A percentile compares a stretch with the other conserved stretches of the same genome.
phyloP scores from a whole-genome alignment of 257 asterid genomes.

The Striga asiatica region DNA sequence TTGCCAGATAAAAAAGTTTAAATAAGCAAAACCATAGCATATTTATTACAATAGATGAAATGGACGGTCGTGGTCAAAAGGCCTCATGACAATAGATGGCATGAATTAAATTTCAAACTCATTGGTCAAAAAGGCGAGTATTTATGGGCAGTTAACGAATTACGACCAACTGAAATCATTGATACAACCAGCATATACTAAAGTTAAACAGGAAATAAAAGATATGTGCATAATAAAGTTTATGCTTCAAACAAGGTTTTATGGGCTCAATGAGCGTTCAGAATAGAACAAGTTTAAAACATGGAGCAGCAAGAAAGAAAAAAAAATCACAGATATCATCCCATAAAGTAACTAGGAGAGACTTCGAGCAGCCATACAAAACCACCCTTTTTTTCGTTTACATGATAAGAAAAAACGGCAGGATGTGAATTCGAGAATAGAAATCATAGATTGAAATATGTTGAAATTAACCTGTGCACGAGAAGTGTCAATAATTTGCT shows the following conservation, averaged over 20 bases:
- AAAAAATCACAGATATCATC: neutral
- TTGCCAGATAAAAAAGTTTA: neutral
- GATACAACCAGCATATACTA: slow-evolving; percentile 6
- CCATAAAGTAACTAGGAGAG: neutral
- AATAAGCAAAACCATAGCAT: neutral
- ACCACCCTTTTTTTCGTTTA: neutral
- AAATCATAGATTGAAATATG: neutral
- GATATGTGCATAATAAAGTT: slow-evolving; percentile 3
- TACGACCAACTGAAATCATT: neutral
- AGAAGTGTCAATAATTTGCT: slow-evolving; percentile 32
- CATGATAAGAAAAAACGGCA: neutral
- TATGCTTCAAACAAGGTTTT: neutral
- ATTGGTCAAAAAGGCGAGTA: slow-evolving; percentile 1
- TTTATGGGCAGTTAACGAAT: neutral
- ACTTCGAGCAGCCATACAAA: neutral
- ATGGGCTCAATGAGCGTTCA: neutral
- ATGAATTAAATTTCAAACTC: neutral
- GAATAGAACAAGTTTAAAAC: neutral
- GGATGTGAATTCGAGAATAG: neutral
- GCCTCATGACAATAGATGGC: neutral
- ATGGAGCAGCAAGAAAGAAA: neutral
- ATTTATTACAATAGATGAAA: neutral
- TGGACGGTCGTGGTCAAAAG: neutral
- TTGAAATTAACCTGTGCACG: slow-evolving; percentile 38
- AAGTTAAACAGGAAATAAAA: slow-evolving; percentile 8